These are phyloP conservation scores for Canavalia ensiformis DNA, from an alignment of 306 rosid genomes.

Conservation along the genomic window DNA sequence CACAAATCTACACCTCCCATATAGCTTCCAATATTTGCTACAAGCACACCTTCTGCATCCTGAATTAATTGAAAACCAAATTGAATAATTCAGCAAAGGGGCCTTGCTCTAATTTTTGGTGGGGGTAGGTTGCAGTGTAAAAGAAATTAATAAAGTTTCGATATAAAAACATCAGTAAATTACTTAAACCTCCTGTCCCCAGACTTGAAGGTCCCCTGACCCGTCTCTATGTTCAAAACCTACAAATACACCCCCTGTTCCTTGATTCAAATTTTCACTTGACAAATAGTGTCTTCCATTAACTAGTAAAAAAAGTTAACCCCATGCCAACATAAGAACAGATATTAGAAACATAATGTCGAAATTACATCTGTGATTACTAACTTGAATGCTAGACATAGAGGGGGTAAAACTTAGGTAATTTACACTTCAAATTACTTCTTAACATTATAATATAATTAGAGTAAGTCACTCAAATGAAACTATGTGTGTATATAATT, in stretches of 20 bases:
- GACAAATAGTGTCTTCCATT: slow-evolving; percentile 8
- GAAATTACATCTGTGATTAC: slow-evolving; percentile 18
- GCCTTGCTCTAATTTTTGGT: background rate
- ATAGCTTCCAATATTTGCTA: slow-evolving; percentile 99
- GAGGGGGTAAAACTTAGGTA: background rate
- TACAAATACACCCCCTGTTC: background rate
- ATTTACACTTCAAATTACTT: slow-evolving; percentile 1
- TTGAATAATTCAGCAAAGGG: slow-evolving; percentile 32
- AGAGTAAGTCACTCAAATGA: slow-evolving; percentile 22
- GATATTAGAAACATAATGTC: slow-evolving; percentile 11
- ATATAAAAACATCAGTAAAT: slow-evolving; percentile 16
- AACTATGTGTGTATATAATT: background rate
- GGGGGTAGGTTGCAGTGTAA: background rate
- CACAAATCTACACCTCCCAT: slow-evolving; percentile 99
- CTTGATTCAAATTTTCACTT: slow-evolving; percentile 2
- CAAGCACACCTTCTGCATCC: slow-evolving; percentile 99
- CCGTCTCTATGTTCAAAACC: slow-evolving; percentile 7
- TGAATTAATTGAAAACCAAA: slow-evolving; percentile 52
- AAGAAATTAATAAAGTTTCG: slow-evolving; percentile 22
- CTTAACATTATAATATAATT: slow-evolving; percentile 23
- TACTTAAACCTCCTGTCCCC: background rate
- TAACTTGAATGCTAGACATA: background rate
- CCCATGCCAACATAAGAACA: slow-evolving; percentile 11
- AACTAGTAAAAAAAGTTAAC: slow-evolving; percentile 8
- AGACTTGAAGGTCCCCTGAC: background rate